Percentiles rank a stretch among this genome's conserved stretches.
Conservation (phyloP, 2,329 filamentous ascomycete species). For the Pyricularia sp. region DNA sequence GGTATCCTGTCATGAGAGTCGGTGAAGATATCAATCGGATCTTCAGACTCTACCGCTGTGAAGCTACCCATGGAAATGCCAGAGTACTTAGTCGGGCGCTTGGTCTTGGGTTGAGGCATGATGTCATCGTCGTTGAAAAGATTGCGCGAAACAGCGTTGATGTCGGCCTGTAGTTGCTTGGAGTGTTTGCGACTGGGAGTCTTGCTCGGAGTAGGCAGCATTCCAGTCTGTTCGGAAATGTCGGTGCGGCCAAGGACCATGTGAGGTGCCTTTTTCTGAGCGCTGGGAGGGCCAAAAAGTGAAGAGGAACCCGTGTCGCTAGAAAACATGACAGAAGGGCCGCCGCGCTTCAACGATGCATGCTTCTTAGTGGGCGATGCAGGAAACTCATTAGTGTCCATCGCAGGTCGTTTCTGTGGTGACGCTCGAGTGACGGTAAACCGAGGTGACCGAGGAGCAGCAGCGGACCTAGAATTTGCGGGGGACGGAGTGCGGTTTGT, state of each 20-base stretch:
- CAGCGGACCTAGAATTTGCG: slow-evolving; percentile 10
- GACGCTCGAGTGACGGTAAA: slow-evolving; percentile 16
- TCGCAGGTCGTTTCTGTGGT: neutral
- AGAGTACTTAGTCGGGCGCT: slow-evolving; percentile 46
- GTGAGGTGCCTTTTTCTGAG: slow-evolving; percentile 2
- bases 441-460: slow-evolving; percentile 15
- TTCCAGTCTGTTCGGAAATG: slow-evolving; percentile 25
- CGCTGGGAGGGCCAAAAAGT: slow-evolving; percentile 24
- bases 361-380: slow-evolving; percentile 41
- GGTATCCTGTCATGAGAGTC: slow-evolving; percentile 73
- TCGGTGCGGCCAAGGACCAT: slow-evolving; percentile 18
- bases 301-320: slow-evolving; percentile 32
- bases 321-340: slow-evolving; percentile 35
- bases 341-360: slow-evolving; percentile 35
- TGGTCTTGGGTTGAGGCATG: slow-evolving; percentile 47
- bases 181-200: slow-evolving; percentile 58
- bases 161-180: slow-evolving; percentile 38
- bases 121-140: slow-evolving; percentile 53
- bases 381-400: slow-evolving; percentile 28
- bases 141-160: slow-evolving; percentile 48
- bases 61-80: slow-evolving; percentile 50
- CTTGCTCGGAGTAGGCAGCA: slow-evolving; percentile 72
- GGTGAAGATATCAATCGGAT: slow-evolving; percentile 64
- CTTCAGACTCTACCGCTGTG: slow-evolving; percentile 42
- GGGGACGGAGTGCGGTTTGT: slow-evolving; percentile 45